These are phyloP conservation scores for Trichoderma sp. DNA, from an alignment of 2,329 filamentous ascomycete species.

Conservation along the genomic window DNA sequence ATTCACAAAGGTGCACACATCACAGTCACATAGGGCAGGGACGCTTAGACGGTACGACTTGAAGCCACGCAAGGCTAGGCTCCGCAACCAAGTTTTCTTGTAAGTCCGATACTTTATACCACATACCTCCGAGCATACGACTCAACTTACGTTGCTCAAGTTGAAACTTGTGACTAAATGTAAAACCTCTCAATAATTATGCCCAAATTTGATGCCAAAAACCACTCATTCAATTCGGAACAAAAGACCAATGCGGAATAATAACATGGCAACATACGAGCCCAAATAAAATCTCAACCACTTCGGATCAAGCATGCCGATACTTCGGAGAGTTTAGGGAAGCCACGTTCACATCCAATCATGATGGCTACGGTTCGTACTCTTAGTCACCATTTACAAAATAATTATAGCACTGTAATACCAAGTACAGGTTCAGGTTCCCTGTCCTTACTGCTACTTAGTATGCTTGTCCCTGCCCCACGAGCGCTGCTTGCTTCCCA, in stretches of 20 bases:
- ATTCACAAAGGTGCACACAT: background rate
- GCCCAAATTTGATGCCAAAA: too few relatives aligned
- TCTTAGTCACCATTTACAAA: background rate
- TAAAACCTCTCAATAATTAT: too few relatives aligned
- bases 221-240: too few relatives aligned
- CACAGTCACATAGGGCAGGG: background rate
- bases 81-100: background rate
- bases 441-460: background rate
- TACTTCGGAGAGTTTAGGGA: background rate
- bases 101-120: background rate
- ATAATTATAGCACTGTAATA: background rate
- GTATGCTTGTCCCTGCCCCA: background rate
- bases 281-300: background rate
- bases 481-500: background rate
- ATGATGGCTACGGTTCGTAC: background rate
- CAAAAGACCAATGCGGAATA: too few relatives aligned
- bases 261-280: too few relatives aligned
- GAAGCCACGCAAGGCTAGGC: background rate
- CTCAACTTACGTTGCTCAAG: background rate
- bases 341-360: background rate
- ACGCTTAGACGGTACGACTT: background rate
- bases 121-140: background rate
- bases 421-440: background rate
- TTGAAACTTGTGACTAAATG: too few relatives aligned
- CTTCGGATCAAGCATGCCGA: background rate